These are phyloP conservation scores for Adenanthera pavonina DNA, from an alignment of 306 rosid species.

Conservation along the genomic window DNA sequence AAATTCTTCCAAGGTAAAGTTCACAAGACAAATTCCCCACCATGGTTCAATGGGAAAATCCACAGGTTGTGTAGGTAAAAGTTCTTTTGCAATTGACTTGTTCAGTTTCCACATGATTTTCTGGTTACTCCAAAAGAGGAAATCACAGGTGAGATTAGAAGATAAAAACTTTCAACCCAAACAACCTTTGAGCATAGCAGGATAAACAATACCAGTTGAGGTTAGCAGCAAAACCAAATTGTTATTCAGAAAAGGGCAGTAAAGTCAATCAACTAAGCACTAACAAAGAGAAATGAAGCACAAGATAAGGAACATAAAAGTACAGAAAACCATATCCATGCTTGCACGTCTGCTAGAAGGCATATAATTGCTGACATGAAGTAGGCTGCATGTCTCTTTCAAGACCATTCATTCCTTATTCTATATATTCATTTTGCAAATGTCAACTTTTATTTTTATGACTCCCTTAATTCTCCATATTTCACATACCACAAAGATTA, in stretches of 20 bases:
- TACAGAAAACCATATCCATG: not conserved
- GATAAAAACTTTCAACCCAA: constrained; percentile 23
- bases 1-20: constrained; percentile 98
- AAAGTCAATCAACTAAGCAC: constrained; percentile 5
- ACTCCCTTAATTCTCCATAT: constrained; percentile 29
- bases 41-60: constrained; percentile 94
- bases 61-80: constrained; percentile 87
- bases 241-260: constrained; percentile 18
- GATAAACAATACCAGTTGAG: not conserved
- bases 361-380: not conserved
- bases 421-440: not conserved
- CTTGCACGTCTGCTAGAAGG: not conserved
- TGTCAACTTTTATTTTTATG: not conserved
- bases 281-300: constrained; percentile 8
- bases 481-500: constrained; percentile 18
- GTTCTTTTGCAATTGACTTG: constrained; percentile 97
- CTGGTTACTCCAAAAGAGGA: constrained; percentile 69
- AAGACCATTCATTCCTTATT: not conserved
- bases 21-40: constrained; percentile 99
- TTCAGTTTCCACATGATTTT: constrained; percentile 99
- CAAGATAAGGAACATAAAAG: not conserved
- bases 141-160: constrained; percentile 42
- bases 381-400: not conserved
- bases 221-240: not conserved
- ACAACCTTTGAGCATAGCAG: not conserved